A percentile compares a stretch with the other conserved stretches of the same genome.
Evolutionary conservation across 2,329 filamentous ascomycete species (phyloP).

Genomic region (Fusarium circinatum): DNA sequence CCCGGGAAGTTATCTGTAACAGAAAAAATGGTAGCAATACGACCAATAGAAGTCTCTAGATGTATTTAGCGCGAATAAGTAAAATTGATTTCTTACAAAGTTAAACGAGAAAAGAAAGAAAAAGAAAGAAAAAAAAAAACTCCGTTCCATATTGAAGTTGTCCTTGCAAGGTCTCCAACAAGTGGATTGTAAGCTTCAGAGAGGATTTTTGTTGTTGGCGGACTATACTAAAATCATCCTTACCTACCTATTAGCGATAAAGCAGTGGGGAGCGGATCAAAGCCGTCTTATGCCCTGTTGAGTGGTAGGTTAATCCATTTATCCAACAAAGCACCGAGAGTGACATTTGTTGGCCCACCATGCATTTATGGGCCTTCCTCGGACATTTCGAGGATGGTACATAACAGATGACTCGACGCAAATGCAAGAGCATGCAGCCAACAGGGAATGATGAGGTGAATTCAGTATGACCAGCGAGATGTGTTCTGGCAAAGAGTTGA

Average conservation of each 20-base stretch:
- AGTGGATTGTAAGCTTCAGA: background rate
- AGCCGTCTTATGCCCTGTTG: background rate
- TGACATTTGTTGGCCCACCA: background rate
- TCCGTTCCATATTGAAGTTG: background rate
- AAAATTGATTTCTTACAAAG: background rate
- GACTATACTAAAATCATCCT: background rate
- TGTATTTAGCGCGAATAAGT: conserved; percentile 25
- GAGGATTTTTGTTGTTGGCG: background rate
- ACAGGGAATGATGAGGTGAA: background rate
- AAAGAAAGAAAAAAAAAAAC: background rate
- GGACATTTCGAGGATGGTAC: background rate
- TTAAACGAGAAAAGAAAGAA: too few relatives aligned
- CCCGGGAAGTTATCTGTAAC: background rate
- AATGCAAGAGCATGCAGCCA: background rate
- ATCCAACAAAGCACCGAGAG: background rate
- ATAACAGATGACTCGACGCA: background rate
- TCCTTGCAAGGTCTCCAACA: background rate
- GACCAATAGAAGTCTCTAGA: conserved; percentile 1
- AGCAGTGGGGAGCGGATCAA: background rate
- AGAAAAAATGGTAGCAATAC: background rate
- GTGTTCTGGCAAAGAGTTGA: background rate
- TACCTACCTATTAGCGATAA: background rate
- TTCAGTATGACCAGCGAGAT: background rate
- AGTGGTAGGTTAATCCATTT: background rate
- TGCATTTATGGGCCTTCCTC: background rate